Percentiles rank a stretch among this genome's conserved stretches.
These are phyloP conservation scores for Claviceps sp. DNA, from an alignment of 2,329 filamentous ascomycete genomes.

Conservation along the genomic window DNA sequence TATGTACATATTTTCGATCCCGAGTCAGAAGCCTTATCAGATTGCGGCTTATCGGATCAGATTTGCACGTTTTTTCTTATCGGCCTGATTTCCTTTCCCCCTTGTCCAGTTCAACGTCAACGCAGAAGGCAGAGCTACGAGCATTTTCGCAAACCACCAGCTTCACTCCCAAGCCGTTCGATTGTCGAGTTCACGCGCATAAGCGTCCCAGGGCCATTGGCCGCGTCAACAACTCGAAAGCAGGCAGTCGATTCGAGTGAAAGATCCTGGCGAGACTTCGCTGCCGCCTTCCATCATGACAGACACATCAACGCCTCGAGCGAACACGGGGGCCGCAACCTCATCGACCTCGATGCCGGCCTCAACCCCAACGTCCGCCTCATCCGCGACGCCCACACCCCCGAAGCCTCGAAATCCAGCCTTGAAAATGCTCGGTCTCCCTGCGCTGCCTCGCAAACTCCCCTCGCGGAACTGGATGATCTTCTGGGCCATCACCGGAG, in stretches of 20 bases:
- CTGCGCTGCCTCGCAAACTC: conserved; percentile 67
- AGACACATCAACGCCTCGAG: neutral
- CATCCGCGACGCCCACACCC: conserved; percentile 16
- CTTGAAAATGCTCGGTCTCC: conserved; percentile 70
- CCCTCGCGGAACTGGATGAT: conserved; percentile 98
- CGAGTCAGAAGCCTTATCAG: conserved; percentile 8
- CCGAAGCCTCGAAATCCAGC: conserved; percentile 50
- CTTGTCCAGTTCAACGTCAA: neutral
- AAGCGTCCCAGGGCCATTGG: neutral
- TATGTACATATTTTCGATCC: conserved; percentile 6
- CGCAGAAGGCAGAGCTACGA: too few species aligned
- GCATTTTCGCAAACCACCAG: neutral
- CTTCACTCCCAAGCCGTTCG: neutral
- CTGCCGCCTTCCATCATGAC: neutral
- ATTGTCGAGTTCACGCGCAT: neutral
- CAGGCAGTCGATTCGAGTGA: neutral
- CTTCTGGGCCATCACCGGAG: conserved; percentile 68
- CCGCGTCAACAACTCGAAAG: neutral
- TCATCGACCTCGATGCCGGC: too few species aligned
- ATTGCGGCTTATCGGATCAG: neutral
- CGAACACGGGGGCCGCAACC: conserved; percentile 5
- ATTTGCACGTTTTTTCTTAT: conserved; percentile 8
- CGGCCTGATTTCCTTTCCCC: conserved; percentile 11
- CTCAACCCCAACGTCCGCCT: conserved; percentile 13
- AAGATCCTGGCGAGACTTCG: neutral